phyloP scores from a whole-genome alignment of 352 stramenopile species.

The Thalassiosira exigua region DNA sequence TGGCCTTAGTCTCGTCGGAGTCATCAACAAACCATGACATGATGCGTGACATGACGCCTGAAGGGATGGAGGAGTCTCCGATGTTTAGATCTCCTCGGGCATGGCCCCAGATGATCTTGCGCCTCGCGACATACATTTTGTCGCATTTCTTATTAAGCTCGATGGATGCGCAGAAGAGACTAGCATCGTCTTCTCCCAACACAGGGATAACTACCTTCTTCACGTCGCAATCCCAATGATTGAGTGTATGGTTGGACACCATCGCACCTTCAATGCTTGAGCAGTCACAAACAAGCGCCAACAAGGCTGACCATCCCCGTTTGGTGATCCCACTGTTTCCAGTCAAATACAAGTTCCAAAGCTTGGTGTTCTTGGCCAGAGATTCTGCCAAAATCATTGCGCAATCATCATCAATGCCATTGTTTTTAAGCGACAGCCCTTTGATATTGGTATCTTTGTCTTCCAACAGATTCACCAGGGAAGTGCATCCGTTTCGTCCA shows the following conservation, averaged over 20 bases:
- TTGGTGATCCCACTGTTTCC: slow-evolving; percentile 1
- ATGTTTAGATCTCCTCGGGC: background rate
- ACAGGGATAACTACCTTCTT: background rate
- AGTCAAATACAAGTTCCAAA: slow-evolving; percentile 1
- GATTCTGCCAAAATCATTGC: slow-evolving; percentile 1
- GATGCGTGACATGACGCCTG: slow-evolving; percentile 3
- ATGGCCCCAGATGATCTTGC: slow-evolving; percentile 8
- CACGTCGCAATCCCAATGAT: background rate
- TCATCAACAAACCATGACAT: background rate
- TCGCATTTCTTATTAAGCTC: background rate
- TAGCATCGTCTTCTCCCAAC: background rate
- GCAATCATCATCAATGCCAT: background rate
- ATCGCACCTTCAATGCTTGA: background rate
- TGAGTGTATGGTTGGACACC: slow-evolving; percentile 1
- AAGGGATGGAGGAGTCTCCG: background rate
- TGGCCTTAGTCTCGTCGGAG: slow-evolving; percentile 1
- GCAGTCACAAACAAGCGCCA: slow-evolving; percentile 5
- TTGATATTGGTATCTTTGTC: background rate
- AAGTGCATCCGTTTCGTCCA: slow-evolving; percentile 17
- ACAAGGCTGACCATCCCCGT: background rate
- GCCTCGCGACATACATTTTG: background rate
- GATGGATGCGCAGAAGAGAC: background rate
- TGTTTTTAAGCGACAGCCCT: background rate
- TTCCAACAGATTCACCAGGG: slow-evolving; percentile 20
- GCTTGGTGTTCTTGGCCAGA: background rate